Conservation (phyloP, 2,329 filamentous ascomycete genomes). For the Penicillium olsonii region DNA sequence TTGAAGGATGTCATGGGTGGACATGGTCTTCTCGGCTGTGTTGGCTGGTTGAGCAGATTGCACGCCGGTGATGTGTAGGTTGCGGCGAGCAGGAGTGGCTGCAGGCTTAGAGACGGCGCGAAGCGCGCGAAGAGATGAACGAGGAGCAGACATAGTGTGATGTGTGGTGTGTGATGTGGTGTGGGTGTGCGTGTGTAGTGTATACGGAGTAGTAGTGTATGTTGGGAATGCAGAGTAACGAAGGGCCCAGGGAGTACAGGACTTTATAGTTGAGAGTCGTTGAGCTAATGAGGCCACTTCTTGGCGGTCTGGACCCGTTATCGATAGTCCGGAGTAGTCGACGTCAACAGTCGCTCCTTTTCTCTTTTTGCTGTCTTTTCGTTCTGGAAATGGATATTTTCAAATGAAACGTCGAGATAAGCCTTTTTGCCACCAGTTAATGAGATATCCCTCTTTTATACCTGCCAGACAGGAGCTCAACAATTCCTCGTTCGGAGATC, state of each 20-base stretch:
- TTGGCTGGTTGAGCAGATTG: constrained; percentile 55
- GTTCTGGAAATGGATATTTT: no score
- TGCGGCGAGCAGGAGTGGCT: constrained; percentile 45
- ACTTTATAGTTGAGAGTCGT: constrained; percentile 22
- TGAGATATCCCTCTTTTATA: no score
- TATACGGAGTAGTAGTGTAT: neutral
- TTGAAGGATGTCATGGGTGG: constrained; percentile 55
- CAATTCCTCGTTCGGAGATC: constrained; percentile 10
- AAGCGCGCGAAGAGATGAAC: constrained; percentile 48
- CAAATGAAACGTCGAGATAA: no score
- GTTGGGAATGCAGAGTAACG: constrained; percentile 9
- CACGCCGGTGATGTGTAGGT: constrained; percentile 62
- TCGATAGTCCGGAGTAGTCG: constrained; percentile 14
- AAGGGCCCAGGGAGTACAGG: constrained; percentile 10
- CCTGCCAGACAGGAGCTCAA: neutral
- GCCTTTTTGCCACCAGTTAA: neutral
- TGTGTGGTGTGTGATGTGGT: constrained; percentile 1
- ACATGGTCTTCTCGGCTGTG: constrained; percentile 54
- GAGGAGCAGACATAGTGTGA: constrained; percentile 46
- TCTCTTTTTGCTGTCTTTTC: no score
- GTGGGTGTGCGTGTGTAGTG: neutral
- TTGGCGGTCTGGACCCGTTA: constrained; percentile 25
- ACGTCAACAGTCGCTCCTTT: constrained; percentile 7
- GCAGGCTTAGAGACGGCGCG: constrained; percentile 45
- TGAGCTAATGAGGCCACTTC: constrained; percentile 27